These are phyloP conservation scores for Trichoderma polysporum DNA, from an alignment of 2,329 filamentous ascomycete genomes.

Conservation along the genomic window DNA sequence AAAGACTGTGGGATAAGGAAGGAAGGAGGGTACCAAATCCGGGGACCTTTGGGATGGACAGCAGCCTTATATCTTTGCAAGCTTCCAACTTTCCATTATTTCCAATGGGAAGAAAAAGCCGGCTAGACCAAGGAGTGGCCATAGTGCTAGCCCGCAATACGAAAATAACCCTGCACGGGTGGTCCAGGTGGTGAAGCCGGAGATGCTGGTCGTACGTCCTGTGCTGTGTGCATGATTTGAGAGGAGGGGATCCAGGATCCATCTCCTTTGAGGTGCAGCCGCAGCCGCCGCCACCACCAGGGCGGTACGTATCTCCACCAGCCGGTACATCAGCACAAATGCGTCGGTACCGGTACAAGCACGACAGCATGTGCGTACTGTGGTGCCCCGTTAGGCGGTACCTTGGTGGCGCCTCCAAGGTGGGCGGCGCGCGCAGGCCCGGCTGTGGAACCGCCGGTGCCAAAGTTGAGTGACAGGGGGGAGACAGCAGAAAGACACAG, in stretches of 20 bases:
- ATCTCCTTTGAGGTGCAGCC: conserved; percentile 20
- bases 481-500: not conserved
- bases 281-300: conserved; percentile 13
- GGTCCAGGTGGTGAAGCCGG: conserved; percentile 13
- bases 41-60: conserved; percentile 14
- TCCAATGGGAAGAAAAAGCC: not conserved
- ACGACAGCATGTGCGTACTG: conserved; percentile 6
- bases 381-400: not conserved
- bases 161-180: conserved; percentile 24
- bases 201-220: conserved; percentile 8
- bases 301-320: conserved; percentile 1
- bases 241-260: conserved; percentile 16
- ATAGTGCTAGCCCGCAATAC: conserved; percentile 23
- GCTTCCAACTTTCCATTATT: conserved; percentile 8
- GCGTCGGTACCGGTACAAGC: conserved; percentile 9
- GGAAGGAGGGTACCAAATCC: conserved; percentile 3
- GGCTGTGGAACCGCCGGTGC: conserved; percentile 10
- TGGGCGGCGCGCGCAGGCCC: not conserved
- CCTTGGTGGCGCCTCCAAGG: not conserved
- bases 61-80: conserved; percentile 22
- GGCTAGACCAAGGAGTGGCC: not conserved
- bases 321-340: conserved; percentile 4
- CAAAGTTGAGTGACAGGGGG: conserved; percentile 2
- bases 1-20: conserved; percentile 22
- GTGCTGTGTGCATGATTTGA: conserved; percentile 18